Evolutionary conservation across 306 rosid genomes (phyloP), one percentile per base, ranked within the genome.

Genomic region (Prunus dulcis): DNA sequence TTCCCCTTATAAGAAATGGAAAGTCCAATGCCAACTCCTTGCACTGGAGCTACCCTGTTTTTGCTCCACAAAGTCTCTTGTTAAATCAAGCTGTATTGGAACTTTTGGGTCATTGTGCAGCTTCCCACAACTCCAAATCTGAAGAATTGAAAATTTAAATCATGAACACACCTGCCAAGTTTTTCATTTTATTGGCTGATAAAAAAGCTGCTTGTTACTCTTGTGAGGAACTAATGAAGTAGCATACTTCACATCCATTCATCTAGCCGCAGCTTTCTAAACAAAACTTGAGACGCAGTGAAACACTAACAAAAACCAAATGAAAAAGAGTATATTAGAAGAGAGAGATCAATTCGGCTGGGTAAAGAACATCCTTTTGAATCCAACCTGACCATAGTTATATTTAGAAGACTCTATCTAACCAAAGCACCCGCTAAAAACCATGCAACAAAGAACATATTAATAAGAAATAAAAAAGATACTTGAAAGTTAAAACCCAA

Each of bases 111-210:
- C 43, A 38, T 38, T 89, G 89, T 76, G 98, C 95, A 50, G 95
- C 91, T 84, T 89, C 97, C 97, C 97, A 91, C 6, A 19, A 87
- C 91, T 41, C 98, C 96, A 83, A 93, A 89, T 82, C 95, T 91
- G 90, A 72, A 73, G 43, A 70, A 52, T 38, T 43, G 75, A 70
- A 53, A 14, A 67, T 22, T 50, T n/a, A 71, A 45, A 67, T 43
- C 30, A 51, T 51, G 50, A 30, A 23, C 53, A 30, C 38, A 5
- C 60, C 6, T 4, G 43, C 22, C 20, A 14, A 30, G 5, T 17
- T 34, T 27, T 9, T 43, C 3, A 23, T 2, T 18, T 43, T 7
- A 7, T 17, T 10, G 38, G 51, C 12, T 71, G 34, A 63, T 63
- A 6, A 63, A 30, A 30, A 23, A 12, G 30, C 64, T 56, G 13